Evolutionary conservation across 2,329 filamentous ascomycete species (phyloP), one percentile per base, ranked within the genome.

Genomic region (Penicillium brevicompactum): DNA sequence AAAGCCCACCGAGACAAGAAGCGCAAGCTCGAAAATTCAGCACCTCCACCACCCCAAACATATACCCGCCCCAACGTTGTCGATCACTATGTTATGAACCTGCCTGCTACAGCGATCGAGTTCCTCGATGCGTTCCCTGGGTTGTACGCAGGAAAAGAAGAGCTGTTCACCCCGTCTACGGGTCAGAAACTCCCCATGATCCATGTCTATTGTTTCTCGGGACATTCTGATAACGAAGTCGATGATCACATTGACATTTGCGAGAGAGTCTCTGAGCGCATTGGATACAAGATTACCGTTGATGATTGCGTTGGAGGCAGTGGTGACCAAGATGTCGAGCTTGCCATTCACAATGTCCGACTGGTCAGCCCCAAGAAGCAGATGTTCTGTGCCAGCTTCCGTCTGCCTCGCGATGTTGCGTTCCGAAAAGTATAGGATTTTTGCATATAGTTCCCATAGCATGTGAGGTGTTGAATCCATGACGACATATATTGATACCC

Each of bases 11-110:
- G 49, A 37, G 61, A 59, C 40, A 60, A 66, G 58, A 62, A 61
- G 51, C 37, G 67, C 55, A 62, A 67, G 53, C 41, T 51, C 18
- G 47, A 66, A n/a, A 18, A 18, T 18, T 18, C 18, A 18, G 63
- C 69, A 64, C 57, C 58, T 7, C 65, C 63, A 2, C 60, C 62
- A 2, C 56, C 64, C 1, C 60, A 71, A 49, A 57, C 61, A 46
- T 74, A 70, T 53, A 63, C 63, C 24, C 70, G 71, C 44, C 93
- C 93, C 2, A 82, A 82, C 2, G 87, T 87, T 37, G 90, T 97
- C 70, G 83, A 87, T n/a, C 94, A 97, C 78, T 99, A 92, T 72
- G 89, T 97, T 62, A 97, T 99, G 91, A 99, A 99, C 75, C 87
- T 99, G 14, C 94, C 94, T 0, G 94, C 92, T 1, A 89, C 87